Evolutionary conservation across 768 basidiomycete species (phyloP).

Genomic region (Mycena amicta): DNA sequence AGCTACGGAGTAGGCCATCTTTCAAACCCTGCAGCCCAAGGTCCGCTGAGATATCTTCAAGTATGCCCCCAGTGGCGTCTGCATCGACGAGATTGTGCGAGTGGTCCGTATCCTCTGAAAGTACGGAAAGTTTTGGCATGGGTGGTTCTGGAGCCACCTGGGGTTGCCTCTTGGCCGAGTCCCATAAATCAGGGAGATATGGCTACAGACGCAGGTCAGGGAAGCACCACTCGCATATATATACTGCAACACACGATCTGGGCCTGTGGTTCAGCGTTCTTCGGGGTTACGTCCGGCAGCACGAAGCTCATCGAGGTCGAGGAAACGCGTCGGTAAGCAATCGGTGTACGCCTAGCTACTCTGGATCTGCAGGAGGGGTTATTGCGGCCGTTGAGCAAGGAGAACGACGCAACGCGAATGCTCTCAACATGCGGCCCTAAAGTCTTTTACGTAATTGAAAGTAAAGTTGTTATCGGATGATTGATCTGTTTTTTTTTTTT

Average conservation of each 20-base stretch:
- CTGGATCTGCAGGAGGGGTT: no score
- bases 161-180: conserved; percentile 31
- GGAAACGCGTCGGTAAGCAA: not conserved
- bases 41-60: conserved; percentile 17
- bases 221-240: conserved; percentile 10
- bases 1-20: not conserved
- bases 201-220: conserved; percentile 46
- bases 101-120: conserved; percentile 42
- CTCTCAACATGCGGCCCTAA: no score
- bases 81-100: conserved; percentile 39
- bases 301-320: conserved; percentile 47
- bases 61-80: conserved; percentile 6
- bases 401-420: no score
- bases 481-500: no score
- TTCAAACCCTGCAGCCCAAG: conserved; percentile 8
- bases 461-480: no score
- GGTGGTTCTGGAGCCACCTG: conserved; percentile 24
- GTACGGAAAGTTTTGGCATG: conserved; percentile 47
- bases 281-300: conserved; percentile 58
- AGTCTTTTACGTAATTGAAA: no score
- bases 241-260: conserved; percentile 56
- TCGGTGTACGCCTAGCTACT: no score
- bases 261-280: conserved; percentile 43
- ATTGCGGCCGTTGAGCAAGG: no score
- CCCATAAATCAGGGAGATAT: conserved; percentile 49